Base-by-base conservation (phyloP, 768 basidiomycete species). In the Boletus patriciae region DNA sequence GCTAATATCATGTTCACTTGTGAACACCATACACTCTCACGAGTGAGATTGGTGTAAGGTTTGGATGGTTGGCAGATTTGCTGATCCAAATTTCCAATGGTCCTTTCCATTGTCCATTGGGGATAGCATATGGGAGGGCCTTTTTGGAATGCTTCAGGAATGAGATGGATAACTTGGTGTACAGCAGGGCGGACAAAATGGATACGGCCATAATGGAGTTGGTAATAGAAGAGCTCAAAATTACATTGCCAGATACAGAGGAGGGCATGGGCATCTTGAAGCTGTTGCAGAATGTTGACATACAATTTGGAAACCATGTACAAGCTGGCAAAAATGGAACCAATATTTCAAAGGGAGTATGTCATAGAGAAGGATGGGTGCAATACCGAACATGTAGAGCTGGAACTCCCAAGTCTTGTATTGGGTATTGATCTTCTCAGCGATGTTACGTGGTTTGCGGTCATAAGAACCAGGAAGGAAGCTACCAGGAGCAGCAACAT, bases 321-420 rank as follows among this genome's bases (percentile, higher is more conserved):
- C 45, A 5, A 72, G 59, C 19, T 57, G 52, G 47, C 71, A 72
- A 4, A 49, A 62, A 4, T 70, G 45, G 0, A 2, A 2, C 64
- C 61, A 73, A 19, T 65, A 66, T 3, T 54, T 51, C 0, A 37
- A 3, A 1, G 63, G 64, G 0, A 70, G 69, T 0, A 64, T 3
- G 0, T 25, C n/a, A n/a, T 59, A 58, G 0, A 71, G 51, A 3
- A 73, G 60, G 0, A 46, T 60, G 0, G 66, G 70, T 0, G 57
- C 61, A 1, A 69, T 46, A 2, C 61, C 46, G 11, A 65, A 72
- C 0, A 59, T 58, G 18, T 70, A 66, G 0, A 66, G 34, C 0
- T 69, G 60, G 19, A 44, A 62, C 25, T 72, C 66, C 61, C 66
- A 69, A 0, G 66, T 69, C 36, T 72, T 72, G 52, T 72, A 72